Conservation (phyloP, 202 grass and related monocot genomes). For the Eragrostis tef region DNA sequence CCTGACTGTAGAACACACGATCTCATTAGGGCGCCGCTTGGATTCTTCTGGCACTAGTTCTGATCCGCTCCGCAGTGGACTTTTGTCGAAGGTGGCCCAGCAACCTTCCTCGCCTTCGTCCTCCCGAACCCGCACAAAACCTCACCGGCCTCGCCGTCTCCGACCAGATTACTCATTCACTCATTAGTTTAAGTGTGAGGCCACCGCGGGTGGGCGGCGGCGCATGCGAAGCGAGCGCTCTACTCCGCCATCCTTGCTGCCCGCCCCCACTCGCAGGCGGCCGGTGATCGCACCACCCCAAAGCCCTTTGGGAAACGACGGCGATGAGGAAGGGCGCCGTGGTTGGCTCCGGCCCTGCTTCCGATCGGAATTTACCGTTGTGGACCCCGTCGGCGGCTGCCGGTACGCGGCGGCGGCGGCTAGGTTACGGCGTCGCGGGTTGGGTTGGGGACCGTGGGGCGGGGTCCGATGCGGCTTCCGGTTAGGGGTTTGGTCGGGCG, state of each 20-base stretch:
- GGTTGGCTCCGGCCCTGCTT: not conserved
- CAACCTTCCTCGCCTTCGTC: too few relatives aligned
- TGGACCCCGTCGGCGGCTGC: too few relatives aligned
- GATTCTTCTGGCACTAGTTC: too few relatives aligned
- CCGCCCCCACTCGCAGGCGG: not conserved
- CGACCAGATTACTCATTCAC: not conserved
- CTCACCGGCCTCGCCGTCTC: slow-evolving; percentile 1
- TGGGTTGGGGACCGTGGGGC: slow-evolving; percentile 31
- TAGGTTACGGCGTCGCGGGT: not conserved
- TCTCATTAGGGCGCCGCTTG: too few relatives aligned
- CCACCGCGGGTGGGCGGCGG: not conserved
- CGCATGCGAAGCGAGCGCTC: slow-evolving; percentile 33
- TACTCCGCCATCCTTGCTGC: not conserved
- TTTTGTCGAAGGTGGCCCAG: not conserved
- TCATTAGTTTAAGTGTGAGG: slow-evolving; percentile 49
- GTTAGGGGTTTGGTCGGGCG: not conserved
- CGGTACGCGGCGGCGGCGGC: not conserved
- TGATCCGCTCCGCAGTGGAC: too few relatives aligned
- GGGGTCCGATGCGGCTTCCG: not conserved
- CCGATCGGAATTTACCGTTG: too few relatives aligned
- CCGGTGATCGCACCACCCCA: slow-evolving; percentile 18
- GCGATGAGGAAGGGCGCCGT: slow-evolving; percentile 44
- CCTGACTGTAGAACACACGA: too few relatives aligned
- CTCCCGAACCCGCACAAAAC: slow-evolving; percentile 1
- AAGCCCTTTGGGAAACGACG: slow-evolving; percentile 20